Percentiles rank a stretch among this genome's conserved stretches.
Evolutionary conservation across 2,329 filamentous ascomycete species (phyloP).

Genomic region (Colletotrichum musicola): DNA sequence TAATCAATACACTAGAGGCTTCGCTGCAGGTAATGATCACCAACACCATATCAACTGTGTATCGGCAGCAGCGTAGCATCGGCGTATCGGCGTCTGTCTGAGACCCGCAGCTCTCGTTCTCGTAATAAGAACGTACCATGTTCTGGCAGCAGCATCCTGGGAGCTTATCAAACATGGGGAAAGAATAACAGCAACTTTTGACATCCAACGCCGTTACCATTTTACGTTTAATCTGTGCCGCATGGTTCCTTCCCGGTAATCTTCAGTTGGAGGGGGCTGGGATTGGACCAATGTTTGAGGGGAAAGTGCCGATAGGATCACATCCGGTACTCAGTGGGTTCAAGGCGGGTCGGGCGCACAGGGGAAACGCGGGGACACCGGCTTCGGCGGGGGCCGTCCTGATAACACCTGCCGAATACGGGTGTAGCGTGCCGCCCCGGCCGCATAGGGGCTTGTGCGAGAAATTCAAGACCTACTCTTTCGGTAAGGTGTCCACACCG

Average conservation of each 20-base stretch:
- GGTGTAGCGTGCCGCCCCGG: constrained; percentile 1
- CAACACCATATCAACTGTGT: neutral
- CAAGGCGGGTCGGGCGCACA: no score
- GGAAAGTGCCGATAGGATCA: constrained; percentile 19
- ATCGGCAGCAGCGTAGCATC: neutral
- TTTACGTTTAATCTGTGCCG: no score
- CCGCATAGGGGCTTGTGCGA: neutral
- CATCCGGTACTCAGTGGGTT: no score
- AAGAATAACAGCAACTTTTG: no score
- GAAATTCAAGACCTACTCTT: no score
- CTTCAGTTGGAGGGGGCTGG: neutral
- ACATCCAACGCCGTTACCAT: no score
- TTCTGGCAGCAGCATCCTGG: no score
- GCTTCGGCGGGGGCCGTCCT: constrained; percentile 16
- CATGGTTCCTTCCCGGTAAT: neutral
- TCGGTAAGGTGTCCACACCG: no score
- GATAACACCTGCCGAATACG: constrained; percentile 12
- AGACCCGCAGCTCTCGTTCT: neutral
- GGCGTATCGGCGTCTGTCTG: neutral
- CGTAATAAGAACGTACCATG: neutral
- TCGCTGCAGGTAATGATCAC: constrained; percentile 17
- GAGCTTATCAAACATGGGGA: no score
- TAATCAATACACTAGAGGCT: neutral
- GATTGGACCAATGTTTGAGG: neutral
- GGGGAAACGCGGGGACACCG: constrained; percentile 12